These are phyloP conservation scores for Filosporella fistucella DNA, from an alignment of 495 filamentous ascomycete species.

Conservation along the genomic window DNA sequence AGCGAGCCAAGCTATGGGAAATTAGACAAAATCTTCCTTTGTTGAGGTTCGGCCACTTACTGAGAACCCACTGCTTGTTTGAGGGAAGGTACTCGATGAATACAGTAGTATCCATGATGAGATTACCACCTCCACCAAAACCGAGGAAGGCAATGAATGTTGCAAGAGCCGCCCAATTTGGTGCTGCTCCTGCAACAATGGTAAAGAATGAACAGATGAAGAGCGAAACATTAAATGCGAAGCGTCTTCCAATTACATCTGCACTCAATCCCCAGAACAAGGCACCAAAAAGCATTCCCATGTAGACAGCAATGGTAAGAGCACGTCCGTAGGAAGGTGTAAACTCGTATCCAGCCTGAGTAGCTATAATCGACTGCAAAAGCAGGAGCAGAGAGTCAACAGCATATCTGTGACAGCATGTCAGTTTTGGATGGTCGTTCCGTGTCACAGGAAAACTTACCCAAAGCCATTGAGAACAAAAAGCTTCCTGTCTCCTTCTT, in stretches of 20 bases:
- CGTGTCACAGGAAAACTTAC: constrained; percentile 29
- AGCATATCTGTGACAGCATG: constrained; percentile 43
- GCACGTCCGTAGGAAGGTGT: constrained; percentile 47
- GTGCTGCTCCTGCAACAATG: constrained; percentile 63
- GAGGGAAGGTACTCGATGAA: constrained; percentile 78
- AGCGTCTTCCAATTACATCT: constrained; percentile 64
- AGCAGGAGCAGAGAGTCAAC: constrained; percentile 67
- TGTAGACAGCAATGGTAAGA: constrained; percentile 59
- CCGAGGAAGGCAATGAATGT: constrained; percentile 64
- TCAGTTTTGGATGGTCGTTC: neutral
- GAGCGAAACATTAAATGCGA: constrained; percentile 70
- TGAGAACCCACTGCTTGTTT: constrained; percentile 72
- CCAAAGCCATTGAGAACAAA: constrained; percentile 63
- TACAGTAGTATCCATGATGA: constrained; percentile 66
- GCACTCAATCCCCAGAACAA: constrained; percentile 79
- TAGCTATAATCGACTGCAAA: constrained; percentile 60
- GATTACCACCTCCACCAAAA: constrained; percentile 71
- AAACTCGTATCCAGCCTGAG: constrained; percentile 54
- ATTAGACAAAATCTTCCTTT: neutral
- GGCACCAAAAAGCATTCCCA: constrained; percentile 69
- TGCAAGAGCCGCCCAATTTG: constrained; percentile 62
- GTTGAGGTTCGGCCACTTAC: constrained; percentile 2
- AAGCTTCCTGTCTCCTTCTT: too few species aligned
- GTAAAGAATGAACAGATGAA: constrained; percentile 65
- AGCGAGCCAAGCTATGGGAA: constrained; percentile 49